These are phyloP conservation scores for Persicaria tinctoria DNA, from an alignment of 148 eudicot genomes.

Conservation along the genomic window DNA sequence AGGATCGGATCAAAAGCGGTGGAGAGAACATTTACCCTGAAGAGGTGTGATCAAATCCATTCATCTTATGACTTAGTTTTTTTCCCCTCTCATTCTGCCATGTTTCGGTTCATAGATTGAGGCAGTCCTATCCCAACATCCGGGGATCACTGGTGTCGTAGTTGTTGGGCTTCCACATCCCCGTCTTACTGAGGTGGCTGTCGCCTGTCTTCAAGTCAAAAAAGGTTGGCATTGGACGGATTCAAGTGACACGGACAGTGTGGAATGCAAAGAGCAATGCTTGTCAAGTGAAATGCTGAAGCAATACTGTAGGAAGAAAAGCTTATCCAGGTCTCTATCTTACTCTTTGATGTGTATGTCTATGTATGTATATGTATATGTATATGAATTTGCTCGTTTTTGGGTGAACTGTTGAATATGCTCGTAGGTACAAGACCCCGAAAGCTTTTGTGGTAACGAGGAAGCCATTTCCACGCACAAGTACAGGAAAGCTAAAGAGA, in stretches of 20 bases:
- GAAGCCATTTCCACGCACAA: conserved; percentile 61
- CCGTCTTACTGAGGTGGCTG: conserved; percentile 66
- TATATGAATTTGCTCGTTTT: not conserved
- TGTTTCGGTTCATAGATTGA: conserved; percentile 39
- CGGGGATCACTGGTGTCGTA: conserved; percentile 45
- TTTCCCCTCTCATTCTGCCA: not conserved
- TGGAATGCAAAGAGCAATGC: conserved; percentile 10
- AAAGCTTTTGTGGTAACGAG: conserved; percentile 49
- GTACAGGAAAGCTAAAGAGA: conserved; percentile 72
- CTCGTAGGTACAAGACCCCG: conserved; percentile 77
- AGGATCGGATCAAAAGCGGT: conserved; percentile 85
- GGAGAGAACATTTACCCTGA: conserved; percentile 94
- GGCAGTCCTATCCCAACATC: conserved; percentile 60
- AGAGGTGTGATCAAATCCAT: conserved; percentile 41
- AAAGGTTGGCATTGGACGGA: conserved; percentile 66
- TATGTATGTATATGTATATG: not conserved
- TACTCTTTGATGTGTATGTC: not conserved
- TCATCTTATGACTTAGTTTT: not conserved
- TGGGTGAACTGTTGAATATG: not conserved
- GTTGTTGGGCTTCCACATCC: conserved; percentile 63
- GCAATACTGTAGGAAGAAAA: conserved; percentile 42
- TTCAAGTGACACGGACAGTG: conserved; percentile 12
- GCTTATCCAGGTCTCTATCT: conserved; percentile 44
- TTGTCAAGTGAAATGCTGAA: conserved; percentile 46
- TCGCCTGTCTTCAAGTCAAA: conserved; percentile 52